Conservation (phyloP, 257 asterid species). For the Capsicum pubescens region DNA sequence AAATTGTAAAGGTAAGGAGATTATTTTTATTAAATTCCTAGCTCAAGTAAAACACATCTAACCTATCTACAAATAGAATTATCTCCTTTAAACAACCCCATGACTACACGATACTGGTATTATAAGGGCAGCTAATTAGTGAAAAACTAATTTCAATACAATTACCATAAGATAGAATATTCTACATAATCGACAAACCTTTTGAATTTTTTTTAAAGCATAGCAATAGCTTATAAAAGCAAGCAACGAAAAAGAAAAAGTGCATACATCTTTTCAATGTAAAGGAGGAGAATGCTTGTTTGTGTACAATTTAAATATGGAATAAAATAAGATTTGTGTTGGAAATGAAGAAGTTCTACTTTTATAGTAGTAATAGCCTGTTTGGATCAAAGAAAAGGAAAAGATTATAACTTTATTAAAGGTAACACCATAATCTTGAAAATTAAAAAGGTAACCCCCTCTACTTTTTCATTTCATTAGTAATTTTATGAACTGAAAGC, state of each 20-base stretch:
- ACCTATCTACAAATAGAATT: too few species aligned
- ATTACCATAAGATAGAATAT: slow-evolving; percentile 28
- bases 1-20: too few species aligned
- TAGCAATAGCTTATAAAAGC: slow-evolving; percentile 27
- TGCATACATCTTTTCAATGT: slow-evolving; percentile 51
- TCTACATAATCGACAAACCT: slow-evolving; percentile 24
- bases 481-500: slow-evolving; percentile 36
- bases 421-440: slow-evolving; percentile 35
- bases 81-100: too few species aligned
- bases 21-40: too few species aligned
- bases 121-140: background rate
- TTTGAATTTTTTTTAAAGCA: slow-evolving; percentile 33
- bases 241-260: slow-evolving; percentile 45
- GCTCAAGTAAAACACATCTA: too few species aligned
- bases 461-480: slow-evolving; percentile 31
- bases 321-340: slow-evolving; percentile 35
- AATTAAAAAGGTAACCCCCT: slow-evolving; percentile 10
- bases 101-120: too few species aligned
- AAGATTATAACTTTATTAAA: slow-evolving; percentile 51
- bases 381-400: slow-evolving; percentile 40
- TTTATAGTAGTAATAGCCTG: slow-evolving; percentile 35
- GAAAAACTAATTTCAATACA: slow-evolving; percentile 32
- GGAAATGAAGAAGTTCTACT: slow-evolving; percentile 43
- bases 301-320: background rate
- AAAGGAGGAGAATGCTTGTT: slow-evolving; percentile 54